phyloP scores from a whole-genome alignment of 192 early-diverging fungal species.

The Coemansia sp. region DNA sequence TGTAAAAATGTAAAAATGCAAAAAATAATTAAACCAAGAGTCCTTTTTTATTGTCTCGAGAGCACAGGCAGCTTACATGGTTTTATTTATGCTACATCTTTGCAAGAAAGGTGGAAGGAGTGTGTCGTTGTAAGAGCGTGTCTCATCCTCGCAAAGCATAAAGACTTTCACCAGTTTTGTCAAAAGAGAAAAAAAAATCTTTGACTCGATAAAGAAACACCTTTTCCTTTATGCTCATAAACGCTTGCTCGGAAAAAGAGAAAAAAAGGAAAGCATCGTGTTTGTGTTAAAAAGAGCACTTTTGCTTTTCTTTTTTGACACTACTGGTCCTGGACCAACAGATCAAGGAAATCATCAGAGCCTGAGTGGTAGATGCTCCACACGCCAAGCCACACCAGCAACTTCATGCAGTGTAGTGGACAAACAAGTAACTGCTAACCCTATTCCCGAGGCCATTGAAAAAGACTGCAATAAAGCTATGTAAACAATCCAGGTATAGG shows the following conservation, averaged over 20 bases:
- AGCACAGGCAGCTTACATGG: background rate
- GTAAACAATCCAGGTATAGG: no score
- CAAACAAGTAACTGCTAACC: no score
- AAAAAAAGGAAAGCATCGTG: background rate
- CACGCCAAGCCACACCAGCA: no score
- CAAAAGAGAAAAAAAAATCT: background rate
- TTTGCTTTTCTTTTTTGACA: background rate
- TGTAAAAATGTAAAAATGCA: background rate
- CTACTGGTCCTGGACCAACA: background rate
- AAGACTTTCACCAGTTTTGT: constrained; percentile 5
- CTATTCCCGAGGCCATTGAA: no score
- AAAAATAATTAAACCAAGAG: background rate
- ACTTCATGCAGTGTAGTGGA: no score
- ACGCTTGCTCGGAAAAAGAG: no score
- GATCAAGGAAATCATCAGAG: background rate
- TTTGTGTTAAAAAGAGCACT: background rate
- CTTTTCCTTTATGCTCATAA: background rate
- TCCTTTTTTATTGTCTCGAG: background rate
- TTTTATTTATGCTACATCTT: background rate
- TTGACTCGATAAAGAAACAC: background rate
- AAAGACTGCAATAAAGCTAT: no score
- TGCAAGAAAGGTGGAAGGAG: background rate
- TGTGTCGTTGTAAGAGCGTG: background rate
- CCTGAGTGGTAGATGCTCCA: no score
- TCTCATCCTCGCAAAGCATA: constrained; percentile 11